Evolutionary conservation across 495 filamentous ascomycete genomes (phyloP).

Genomic region (Penicillium antarcticum): DNA sequence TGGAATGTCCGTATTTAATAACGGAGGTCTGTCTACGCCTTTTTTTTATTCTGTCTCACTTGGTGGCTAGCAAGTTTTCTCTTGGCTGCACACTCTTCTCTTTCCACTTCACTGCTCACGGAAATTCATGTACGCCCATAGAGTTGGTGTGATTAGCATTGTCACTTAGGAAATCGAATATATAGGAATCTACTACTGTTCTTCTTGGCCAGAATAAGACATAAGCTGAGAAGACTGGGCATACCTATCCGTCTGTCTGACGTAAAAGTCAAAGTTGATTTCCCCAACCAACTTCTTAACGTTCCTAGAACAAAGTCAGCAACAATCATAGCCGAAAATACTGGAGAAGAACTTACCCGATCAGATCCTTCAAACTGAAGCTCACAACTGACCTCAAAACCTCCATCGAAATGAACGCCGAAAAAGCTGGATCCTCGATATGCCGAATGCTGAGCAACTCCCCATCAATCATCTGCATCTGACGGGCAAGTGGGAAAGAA

Average conservation of each 20-base stretch:
- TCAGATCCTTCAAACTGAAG: slow-evolving; percentile 57
- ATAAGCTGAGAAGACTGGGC: slow-evolving; percentile 20
- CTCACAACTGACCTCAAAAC: slow-evolving; percentile 64
- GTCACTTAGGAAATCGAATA: too few relatives aligned
- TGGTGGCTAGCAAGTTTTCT: too few relatives aligned
- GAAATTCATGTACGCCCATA: too few relatives aligned
- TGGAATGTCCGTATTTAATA: too few relatives aligned
- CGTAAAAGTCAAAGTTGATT: slow-evolving; percentile 64
- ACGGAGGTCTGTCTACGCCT: too few relatives aligned
- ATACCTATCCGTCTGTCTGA: slow-evolving; percentile 11
- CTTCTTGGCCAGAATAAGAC: background rate
- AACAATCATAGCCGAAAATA: background rate
- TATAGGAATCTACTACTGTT: background rate
- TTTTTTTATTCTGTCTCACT: too few relatives aligned
- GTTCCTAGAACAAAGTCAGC: slow-evolving; percentile 25
- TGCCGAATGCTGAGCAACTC: slow-evolving; percentile 62
- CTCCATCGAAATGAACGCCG: slow-evolving; percentile 70
- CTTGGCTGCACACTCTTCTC: too few relatives aligned
- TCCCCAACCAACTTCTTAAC: slow-evolving; percentile 69
- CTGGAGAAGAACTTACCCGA: slow-evolving; percentile 32
- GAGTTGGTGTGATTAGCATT: too few relatives aligned
- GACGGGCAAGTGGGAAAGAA: slow-evolving; percentile 52
- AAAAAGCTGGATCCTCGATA: slow-evolving; percentile 67
- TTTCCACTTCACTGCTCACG: too few relatives aligned
- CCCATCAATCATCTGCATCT: slow-evolving; percentile 47